Evolutionary conservation across 257 asterid species (phyloP).

Genomic region (Fraxinus americana): DNA sequence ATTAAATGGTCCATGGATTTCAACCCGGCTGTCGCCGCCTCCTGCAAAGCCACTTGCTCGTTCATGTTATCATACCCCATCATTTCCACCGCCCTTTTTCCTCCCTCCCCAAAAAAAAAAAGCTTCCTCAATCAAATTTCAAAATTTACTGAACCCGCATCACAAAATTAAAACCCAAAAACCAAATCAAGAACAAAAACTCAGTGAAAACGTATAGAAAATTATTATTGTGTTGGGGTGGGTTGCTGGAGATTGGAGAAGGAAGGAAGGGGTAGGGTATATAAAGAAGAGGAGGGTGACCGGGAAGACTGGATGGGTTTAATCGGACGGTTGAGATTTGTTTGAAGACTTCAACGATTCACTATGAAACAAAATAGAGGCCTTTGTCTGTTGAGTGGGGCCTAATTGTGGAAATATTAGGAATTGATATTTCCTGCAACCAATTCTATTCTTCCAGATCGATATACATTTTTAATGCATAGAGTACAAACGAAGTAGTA

Average conservation of each 20-base stretch:
- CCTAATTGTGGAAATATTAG: constrained; percentile 31
- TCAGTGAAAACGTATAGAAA: not conserved
- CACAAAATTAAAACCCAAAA: not conserved
- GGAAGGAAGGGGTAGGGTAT: not conserved
- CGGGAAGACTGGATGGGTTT: constrained; percentile 38
- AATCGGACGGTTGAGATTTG: constrained; percentile 51
- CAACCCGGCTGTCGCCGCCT: constrained; percentile 72
- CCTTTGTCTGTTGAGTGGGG: constrained; percentile 44
- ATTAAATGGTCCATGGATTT: constrained; percentile 77
- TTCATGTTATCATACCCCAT: constrained; percentile 37
- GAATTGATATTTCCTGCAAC: constrained; percentile 26
- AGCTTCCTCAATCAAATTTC: not conserved
- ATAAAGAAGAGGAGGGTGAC: constrained; percentile 44
- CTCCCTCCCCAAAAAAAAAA: too few species aligned
- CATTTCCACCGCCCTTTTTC: constrained; percentile 53
- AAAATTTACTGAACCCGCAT: constrained; percentile 26
- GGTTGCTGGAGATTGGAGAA: too few species aligned
- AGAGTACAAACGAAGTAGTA: not conserved
- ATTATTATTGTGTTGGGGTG: not conserved
- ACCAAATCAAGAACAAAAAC: not conserved
- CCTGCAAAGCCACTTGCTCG: constrained; percentile 60
- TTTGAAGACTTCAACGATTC: constrained; percentile 43
- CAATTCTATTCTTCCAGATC: constrained; percentile 4
- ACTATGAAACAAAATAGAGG: constrained; percentile 33
- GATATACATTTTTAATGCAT: not conserved